These are phyloP conservation scores for Gossypium aridum DNA, from an alignment of 441 rosid genomes.

Conservation along the genomic window DNA sequence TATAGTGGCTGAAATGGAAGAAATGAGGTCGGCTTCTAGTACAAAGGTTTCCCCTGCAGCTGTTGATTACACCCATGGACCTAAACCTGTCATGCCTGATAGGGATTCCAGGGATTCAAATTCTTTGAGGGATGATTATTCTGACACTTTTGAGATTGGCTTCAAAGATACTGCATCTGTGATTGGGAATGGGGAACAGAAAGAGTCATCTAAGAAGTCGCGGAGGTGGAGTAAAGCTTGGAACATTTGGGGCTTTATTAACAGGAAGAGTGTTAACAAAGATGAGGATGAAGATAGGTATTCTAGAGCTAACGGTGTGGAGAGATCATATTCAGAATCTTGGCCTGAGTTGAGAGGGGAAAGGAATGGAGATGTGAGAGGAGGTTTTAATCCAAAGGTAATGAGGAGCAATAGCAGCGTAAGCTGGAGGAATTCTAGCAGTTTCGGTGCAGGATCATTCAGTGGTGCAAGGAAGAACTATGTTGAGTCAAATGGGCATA, in stretches of 20 bases:
- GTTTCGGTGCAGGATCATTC: conserved; percentile 48
- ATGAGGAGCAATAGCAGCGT: conserved; percentile 96
- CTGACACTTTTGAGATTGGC: conserved; percentile 56
- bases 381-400: conserved; percentile 62
- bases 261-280: conserved; percentile 69
- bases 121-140: conserved; percentile 67
- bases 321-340: conserved; percentile 86
- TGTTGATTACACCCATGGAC: conserved; percentile 36
- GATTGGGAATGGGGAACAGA: conserved; percentile 50
- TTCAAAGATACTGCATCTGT: conserved; percentile 48
- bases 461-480: conserved; percentile 40
- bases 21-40: conserved; percentile 54
- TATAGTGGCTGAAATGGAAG: conserved; percentile 84
- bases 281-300: conserved; percentile 84
- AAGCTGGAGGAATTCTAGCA: conserved; percentile 77
- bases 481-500: conserved; percentile 44
- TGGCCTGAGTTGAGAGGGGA: conserved; percentile 83
- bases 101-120: conserved; percentile 56
- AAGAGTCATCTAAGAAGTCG: conserved; percentile 61
- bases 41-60: conserved; percentile 75
- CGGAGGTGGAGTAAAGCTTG: conserved; percentile 83
- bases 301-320: conserved; percentile 67
- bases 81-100: conserved; percentile 38
- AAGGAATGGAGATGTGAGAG: conserved; percentile 48
- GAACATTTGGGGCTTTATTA: conserved; percentile 83